Evolutionary conservation across 2,329 filamentous ascomycete genomes (phyloP).

Genomic region (Madurella fahalii): DNA sequence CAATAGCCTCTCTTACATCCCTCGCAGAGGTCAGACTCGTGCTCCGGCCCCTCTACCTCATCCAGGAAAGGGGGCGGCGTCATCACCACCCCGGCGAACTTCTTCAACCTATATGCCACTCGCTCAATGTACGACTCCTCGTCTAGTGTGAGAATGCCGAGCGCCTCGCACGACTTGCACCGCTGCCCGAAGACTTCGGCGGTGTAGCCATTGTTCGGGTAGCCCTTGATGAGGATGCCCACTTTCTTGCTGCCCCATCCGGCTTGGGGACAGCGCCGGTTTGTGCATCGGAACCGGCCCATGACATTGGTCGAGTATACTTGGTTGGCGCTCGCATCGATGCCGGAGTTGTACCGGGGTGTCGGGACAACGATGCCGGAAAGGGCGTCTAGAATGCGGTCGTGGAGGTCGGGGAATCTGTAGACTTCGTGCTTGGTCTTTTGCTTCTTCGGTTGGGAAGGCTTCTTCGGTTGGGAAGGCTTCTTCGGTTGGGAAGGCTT

Average conservation of each 20-base stretch:
- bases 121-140: constrained; percentile 33
- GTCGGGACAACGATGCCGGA: constrained; percentile 3
- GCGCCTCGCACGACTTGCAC: constrained; percentile 19
- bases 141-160: constrained; percentile 30
- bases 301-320: constrained; percentile 30
- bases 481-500: too few relatives aligned
- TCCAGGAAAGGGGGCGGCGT: background rate
- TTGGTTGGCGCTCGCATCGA: constrained; percentile 14
- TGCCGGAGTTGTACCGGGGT: constrained; percentile 25
- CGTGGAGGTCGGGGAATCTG: background rate
- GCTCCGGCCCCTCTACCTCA: background rate
- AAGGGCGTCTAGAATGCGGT: background rate
- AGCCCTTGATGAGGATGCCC: constrained; percentile 33
- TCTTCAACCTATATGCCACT: constrained; percentile 35
- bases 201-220: constrained; percentile 31
- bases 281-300: constrained; percentile 33
- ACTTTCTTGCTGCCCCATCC: constrained; percentile 34
- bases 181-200: constrained; percentile 35
- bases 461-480: too few relatives aligned
- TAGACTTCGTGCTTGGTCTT: background rate
- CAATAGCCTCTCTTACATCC: background rate
- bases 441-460: background rate
- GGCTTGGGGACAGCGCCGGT: constrained; percentile 7
- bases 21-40: background rate
- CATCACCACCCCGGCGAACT: constrained; percentile 26